These are phyloP conservation scores for Fusarium sterilihyphosum DNA, from an alignment of 2,329 filamentous ascomycete species.

Conservation along the genomic window DNA sequence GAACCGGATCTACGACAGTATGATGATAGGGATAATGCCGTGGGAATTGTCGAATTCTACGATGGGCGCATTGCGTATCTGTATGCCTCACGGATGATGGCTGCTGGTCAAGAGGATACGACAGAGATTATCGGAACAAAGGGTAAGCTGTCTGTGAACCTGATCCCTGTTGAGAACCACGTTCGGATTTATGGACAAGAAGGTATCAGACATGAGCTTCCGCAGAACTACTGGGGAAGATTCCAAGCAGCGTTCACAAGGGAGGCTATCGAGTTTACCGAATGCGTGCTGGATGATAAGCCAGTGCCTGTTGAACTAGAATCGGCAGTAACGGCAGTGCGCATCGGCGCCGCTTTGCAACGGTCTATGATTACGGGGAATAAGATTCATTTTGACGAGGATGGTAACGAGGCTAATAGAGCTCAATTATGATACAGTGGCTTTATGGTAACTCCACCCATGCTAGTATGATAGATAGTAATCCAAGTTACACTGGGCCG, in stretches of 20 bases:
- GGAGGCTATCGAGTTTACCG: conserved; percentile 72
- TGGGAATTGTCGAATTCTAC: conserved; percentile 72
- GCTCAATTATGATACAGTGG: neutral
- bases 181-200: conserved; percentile 63
- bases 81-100: conserved; percentile 73
- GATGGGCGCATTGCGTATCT: conserved; percentile 71
- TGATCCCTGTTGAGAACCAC: conserved; percentile 61
- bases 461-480: neutral
- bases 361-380: conserved; percentile 63
- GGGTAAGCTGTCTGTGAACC: conserved; percentile 70
- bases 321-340: conserved; percentile 67
- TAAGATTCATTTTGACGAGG: conserved; percentile 67
- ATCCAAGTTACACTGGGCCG: rapidly evolving
- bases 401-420: conserved; percentile 10
- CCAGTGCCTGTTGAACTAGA: conserved; percentile 64
- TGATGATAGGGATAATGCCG: conserved; percentile 46
- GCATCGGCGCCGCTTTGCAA: conserved; percentile 69
- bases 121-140: conserved; percentile 75
- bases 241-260: conserved; percentile 72
- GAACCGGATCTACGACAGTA: conserved; percentile 42
- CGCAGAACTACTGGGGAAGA: conserved; percentile 68
- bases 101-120: conserved; percentile 72
- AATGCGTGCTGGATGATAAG: conserved; percentile 64
- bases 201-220: conserved; percentile 65
- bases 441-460: neutral